Evolutionary conservation across 1,139 yeast species (phyloP).

Genomic region (Taphrina communis): DNA sequence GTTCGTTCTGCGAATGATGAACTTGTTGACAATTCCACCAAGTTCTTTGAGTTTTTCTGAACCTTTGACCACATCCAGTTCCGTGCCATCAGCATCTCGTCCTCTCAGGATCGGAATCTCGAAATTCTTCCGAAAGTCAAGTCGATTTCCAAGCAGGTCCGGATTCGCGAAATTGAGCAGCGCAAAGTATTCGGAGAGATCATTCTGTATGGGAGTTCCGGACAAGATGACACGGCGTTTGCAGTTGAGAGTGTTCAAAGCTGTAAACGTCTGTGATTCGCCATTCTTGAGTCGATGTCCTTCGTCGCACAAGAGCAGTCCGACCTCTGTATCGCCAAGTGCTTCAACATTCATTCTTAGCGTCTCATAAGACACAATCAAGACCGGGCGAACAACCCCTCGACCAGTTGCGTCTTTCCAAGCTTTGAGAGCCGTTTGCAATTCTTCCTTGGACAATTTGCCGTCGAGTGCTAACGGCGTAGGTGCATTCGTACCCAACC

Average conservation of each 20-base stretch:
- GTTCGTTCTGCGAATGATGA: slow-evolving; percentile 92
- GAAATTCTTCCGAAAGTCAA: slow-evolving; percentile 81
- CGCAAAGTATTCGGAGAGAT: slow-evolving; percentile 91
- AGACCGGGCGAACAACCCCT: slow-evolving; percentile 81
- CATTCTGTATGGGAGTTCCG: slow-evolving; percentile 98
- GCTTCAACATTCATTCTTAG: slow-evolving; percentile 82
- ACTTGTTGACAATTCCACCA: slow-evolving; percentile 78
- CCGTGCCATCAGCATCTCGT: slow-evolving; percentile 89
- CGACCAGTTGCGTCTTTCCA: slow-evolving; percentile 94
- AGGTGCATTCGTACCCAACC: slow-evolving; percentile 91
- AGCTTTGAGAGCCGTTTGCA: slow-evolving; percentile 70
- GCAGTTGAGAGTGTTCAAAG: slow-evolving; percentile 80
- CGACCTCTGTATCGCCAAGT: slow-evolving; percentile 79
- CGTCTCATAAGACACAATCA: slow-evolving; percentile 95
- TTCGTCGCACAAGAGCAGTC: slow-evolving; percentile 90
- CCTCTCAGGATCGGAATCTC: slow-evolving; percentile 82
- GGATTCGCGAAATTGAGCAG: slow-evolving; percentile 92
- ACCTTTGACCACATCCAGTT: slow-evolving; percentile 74
- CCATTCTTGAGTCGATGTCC: slow-evolving; percentile 96
- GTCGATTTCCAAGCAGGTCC: slow-evolving; percentile 82
- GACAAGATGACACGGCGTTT: slow-evolving; percentile 88
- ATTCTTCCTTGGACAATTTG: slow-evolving; percentile 69
- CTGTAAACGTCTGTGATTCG: slow-evolving; percentile 89
- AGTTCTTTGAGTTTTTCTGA: slow-evolving; percentile 72
- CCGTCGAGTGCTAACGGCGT: slow-evolving; percentile 95